Base-by-base conservation (phyloP, 805 yeast genomes). In the Komagataella mondaviorum region DNA sequence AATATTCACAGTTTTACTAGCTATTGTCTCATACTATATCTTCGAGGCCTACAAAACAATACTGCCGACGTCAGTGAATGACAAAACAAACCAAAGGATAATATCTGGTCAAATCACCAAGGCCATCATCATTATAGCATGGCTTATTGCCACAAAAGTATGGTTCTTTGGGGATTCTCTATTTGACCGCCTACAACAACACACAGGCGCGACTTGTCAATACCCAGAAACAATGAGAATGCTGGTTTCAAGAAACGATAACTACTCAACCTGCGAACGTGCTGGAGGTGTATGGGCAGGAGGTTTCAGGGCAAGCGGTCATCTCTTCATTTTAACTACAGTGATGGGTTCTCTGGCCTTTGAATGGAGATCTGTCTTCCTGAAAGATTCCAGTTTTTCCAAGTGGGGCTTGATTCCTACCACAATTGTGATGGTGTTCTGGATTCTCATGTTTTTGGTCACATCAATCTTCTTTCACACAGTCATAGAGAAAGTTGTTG, bases 381-480 rank as follows among this genome's bases (percentile, higher is more conserved):
- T 49, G 47, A 22, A 45, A 45, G 47, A 23, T 18, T 14, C 30
- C 24, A 22, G n/a, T 14, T 12, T 10, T 22, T 17, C 47, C 7
- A 23, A 17, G 7, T 23, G 22, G 23, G 47, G 22, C 6, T 14
- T 18, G 30, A 6, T 18, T 14, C 16, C 22, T 18, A 23, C 22
- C 30, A 6, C 47, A 6, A 45, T 45, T 12, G 24, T 45, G n/a
- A 22, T 45, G 17, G 23, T 18, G 6, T 18, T 50, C 12, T 76
- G 79, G 80, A 58, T 62, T 53, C 52, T 62, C 3, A 63, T 73
- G 61, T 72, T 66, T 54, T 51, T 64, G 6, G 63, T 75, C 23
- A 77, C 82, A 5, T 64, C 73, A 44, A 55, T 76, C 18, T 77
- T 75, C 56, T 77, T 72, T 59, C 82, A 77, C 56, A 73, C 80